Evolutionary conservation across 768 basidiomycete species (phyloP).

Genomic region (Harrya chromipes): DNA sequence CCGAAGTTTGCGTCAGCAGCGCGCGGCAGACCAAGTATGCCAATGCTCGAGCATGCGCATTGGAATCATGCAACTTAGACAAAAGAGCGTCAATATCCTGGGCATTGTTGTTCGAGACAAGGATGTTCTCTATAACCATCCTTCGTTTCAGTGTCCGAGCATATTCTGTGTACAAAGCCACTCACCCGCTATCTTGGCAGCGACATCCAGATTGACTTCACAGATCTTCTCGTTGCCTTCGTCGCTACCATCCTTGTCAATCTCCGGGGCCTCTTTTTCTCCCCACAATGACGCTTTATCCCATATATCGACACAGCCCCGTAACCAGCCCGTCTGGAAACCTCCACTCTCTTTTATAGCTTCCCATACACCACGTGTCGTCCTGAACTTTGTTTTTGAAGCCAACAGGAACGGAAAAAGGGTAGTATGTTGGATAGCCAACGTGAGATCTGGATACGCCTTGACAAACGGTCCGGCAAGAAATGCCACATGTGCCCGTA

Average conservation of each 20-base stretch:
- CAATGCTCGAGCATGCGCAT: conserved; percentile 53
- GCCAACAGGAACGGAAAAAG: conserved; percentile 75
- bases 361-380: conserved; percentile 68
- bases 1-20: conserved; percentile 53
- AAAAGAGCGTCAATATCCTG: conserved; percentile 50
- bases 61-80: conserved; percentile 44
- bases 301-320: conserved; percentile 51
- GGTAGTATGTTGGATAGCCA: conserved; percentile 45
- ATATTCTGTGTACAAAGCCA: not conserved
- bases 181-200: conserved; percentile 64
- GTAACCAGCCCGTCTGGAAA: conserved; percentile 41
- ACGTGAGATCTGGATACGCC: conserved; percentile 23
- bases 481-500: conserved; percentile 59
- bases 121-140: conserved; percentile 55
- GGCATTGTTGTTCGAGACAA: conserved; percentile 44
- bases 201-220: conserved; percentile 51
- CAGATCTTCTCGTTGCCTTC: conserved; percentile 44
- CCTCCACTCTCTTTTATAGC: conserved; percentile 43
- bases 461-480: conserved; percentile 45
- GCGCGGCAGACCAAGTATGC: conserved; percentile 62
- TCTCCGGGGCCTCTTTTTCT: conserved; percentile 25
- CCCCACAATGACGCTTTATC: conserved; percentile 25
- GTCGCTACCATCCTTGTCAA: conserved; percentile 29
- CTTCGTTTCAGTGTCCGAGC: not conserved
- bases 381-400: conserved; percentile 68